A percentile compares a stretch with the other conserved stretches of the same genome.
phyloP scores from a whole-genome alignment of 2,329 filamentous ascomycete species.

The Cercospora sp. region DNA sequence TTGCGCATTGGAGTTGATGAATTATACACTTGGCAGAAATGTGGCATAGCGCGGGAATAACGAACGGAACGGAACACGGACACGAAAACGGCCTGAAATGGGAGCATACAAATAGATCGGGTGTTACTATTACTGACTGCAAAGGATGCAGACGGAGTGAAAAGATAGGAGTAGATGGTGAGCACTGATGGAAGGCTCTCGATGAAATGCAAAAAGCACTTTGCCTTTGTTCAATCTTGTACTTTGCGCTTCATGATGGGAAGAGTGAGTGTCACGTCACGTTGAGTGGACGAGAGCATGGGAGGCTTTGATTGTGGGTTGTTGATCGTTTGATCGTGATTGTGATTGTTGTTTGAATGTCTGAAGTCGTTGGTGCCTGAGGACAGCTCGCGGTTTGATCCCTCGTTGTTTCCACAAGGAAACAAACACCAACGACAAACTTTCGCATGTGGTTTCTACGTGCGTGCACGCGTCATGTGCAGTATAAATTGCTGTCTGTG shows the following conservation, averaged over 20 bases:
- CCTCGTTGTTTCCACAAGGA: too few relatives aligned
- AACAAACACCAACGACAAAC: too few relatives aligned
- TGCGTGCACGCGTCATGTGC: too few relatives aligned
- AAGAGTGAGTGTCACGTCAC: neutral
- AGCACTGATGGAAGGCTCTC: neutral
- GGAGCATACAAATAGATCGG: neutral
- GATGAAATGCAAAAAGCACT: neutral
- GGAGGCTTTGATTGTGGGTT: too few relatives aligned
- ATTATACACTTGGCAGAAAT: neutral
- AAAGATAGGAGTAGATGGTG: neutral
- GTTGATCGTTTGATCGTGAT: neutral
- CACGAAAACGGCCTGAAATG: neutral
- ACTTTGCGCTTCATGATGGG: too few relatives aligned
- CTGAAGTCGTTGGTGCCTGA: neutral
- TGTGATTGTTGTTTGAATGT: neutral
- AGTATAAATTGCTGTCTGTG: too few relatives aligned
- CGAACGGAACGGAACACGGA: neutral
- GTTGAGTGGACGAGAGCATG: too few relatives aligned
- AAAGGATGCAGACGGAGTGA: neutral
- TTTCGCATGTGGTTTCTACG: too few relatives aligned
- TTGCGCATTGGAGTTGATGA: neutral
- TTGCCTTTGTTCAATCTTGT: too few relatives aligned
- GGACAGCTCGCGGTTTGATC: too few relatives aligned
- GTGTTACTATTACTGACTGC: neutral
- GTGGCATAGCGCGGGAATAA: too few relatives aligned